A percentile compares a stretch with the other conserved stretches of the same genome.
Conservation (phyloP, 225 moss, liverwort and hornwort species). For the Physcomitrium patens region DNA sequence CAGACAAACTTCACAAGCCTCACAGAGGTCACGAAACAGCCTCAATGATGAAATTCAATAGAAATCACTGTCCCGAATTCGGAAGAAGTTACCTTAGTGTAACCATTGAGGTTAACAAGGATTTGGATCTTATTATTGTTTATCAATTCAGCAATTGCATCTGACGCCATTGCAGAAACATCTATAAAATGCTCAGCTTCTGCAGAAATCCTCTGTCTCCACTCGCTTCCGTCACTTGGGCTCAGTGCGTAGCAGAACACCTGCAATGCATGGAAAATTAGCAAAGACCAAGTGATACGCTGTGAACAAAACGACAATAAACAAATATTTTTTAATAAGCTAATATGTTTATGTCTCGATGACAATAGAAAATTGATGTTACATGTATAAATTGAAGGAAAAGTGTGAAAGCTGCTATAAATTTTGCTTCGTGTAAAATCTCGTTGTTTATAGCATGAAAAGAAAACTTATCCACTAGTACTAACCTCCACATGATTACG, state of each 20-base stretch:
- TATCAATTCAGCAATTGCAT: constrained; percentile 68
- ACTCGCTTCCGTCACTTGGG: constrained; percentile 76
- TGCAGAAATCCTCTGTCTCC: constrained; percentile 69
- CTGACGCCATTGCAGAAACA: constrained; percentile 60
- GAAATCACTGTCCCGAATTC: background rate
- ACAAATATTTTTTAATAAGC: no score
- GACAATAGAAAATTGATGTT: no score
- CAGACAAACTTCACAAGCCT: background rate
- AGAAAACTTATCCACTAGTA: background rate
- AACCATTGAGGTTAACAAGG: constrained; percentile 76
- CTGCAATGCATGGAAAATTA: constrained; percentile 31
- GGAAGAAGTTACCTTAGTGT: constrained; percentile 59
- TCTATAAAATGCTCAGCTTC: constrained; percentile 79
- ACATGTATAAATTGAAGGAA: no score
- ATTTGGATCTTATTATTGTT: constrained; percentile 65
- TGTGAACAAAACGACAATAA: no score
- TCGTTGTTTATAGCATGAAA: background rate
- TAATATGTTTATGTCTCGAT: no score
- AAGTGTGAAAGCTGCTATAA: no score
- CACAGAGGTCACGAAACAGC: background rate
- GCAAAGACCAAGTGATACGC: no score
- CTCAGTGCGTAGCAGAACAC: constrained; percentile 79
- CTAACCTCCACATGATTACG: constrained; percentile 79
- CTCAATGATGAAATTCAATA: background rate
- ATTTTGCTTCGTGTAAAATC: no score